phyloP scores from a whole-genome alignment of 441 rosid species.

The Syzygium malaccense region DNA sequence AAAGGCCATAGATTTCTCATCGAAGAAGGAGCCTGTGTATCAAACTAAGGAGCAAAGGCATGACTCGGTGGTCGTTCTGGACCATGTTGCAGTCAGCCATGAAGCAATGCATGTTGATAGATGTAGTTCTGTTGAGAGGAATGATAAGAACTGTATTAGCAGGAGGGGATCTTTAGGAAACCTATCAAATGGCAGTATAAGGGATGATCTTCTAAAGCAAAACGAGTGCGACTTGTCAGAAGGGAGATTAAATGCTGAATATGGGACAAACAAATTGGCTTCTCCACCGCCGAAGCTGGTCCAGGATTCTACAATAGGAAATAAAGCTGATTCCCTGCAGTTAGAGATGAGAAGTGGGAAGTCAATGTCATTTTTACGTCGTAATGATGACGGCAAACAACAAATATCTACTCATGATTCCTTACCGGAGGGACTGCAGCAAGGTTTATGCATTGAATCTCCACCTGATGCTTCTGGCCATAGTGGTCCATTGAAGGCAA shows the following conservation, averaged over 20 bases:
- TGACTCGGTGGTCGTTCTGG: constrained; percentile 4
- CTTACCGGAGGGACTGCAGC: constrained; percentile 8
- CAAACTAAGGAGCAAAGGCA: constrained; percentile 4
- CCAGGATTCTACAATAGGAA: constrained; percentile 13
- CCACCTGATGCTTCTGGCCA: constrained; percentile 16
- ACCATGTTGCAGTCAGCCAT: not conserved
- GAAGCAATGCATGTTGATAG: constrained; percentile 1
- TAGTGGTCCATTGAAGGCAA: constrained; percentile 15
- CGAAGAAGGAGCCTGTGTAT: constrained; percentile 1
- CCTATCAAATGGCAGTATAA: constrained; percentile 6
- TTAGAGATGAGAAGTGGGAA: constrained; percentile 11
- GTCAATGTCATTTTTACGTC: constrained; percentile 1
- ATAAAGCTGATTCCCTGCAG: constrained; percentile 9
- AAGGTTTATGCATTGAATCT: constrained; percentile 7
- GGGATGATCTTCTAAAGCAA: constrained; percentile 2
- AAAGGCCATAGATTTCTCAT: constrained; percentile 8
- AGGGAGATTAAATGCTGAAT: constrained; percentile 5
- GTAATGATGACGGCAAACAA: constrained; percentile 8
- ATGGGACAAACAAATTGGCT: constrained; percentile 3
- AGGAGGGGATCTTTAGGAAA: constrained; percentile 10
- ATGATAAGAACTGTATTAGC: constrained; percentile 14
- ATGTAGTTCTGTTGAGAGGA: constrained; percentile 7
- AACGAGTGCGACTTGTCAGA: constrained; percentile 5
- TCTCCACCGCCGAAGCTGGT: constrained; percentile 5
- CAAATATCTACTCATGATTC: constrained; percentile 3